A percentile compares a stretch with the other conserved stretches of the same genome.
Evolutionary conservation across 805 yeast species (phyloP).

Genomic region (Ogataea philodendri): DNA sequence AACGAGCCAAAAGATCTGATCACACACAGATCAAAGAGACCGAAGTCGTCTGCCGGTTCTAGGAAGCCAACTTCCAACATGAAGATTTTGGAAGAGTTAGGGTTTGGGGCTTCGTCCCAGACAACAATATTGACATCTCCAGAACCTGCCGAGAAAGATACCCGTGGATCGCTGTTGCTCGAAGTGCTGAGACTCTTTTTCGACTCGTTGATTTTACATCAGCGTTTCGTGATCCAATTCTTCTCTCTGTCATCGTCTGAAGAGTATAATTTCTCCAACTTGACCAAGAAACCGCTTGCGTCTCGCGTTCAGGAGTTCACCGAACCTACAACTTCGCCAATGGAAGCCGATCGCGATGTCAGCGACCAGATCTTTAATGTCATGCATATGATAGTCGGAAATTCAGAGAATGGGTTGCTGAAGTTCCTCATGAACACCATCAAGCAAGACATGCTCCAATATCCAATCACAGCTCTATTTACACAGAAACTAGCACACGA

Average conservation of each 20-base stretch:
- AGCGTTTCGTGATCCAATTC: constrained; percentile 44
- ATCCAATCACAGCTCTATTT: constrained; percentile 42
- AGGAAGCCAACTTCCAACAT: constrained; percentile 18
- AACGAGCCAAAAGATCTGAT: constrained; percentile 24
- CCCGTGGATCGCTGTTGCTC: constrained; percentile 3
- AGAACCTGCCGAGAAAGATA: constrained; percentile 4
- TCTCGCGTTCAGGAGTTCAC: constrained; percentile 23
- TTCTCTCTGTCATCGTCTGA: constrained; percentile 44
- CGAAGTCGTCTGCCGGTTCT: constrained; percentile 11
- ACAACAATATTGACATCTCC: constrained; percentile 1
- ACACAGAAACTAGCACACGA: constrained; percentile 40
- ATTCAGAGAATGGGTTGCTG: constrained; percentile 29
- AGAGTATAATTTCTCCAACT: constrained; percentile 39
- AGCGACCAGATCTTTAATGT: constrained; percentile 29
- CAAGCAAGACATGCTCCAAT: constrained; percentile 39
- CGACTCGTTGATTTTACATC: constrained; percentile 37
- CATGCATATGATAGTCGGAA: constrained; percentile 32
- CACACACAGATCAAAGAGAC: constrained; percentile 11
- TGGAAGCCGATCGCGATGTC: constrained; percentile 33
- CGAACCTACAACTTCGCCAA: constrained; percentile 5
- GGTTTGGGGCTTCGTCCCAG: constrained; percentile 16
- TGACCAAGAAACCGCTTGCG: constrained; percentile 35
- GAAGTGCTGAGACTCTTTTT: constrained; percentile 15
- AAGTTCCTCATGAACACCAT: constrained; percentile 36
- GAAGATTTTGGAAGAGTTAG: constrained; percentile 28